Base-by-base conservation (phyloP, 306 rosid genomes). In the Pterocarpus santalinus region DNA sequence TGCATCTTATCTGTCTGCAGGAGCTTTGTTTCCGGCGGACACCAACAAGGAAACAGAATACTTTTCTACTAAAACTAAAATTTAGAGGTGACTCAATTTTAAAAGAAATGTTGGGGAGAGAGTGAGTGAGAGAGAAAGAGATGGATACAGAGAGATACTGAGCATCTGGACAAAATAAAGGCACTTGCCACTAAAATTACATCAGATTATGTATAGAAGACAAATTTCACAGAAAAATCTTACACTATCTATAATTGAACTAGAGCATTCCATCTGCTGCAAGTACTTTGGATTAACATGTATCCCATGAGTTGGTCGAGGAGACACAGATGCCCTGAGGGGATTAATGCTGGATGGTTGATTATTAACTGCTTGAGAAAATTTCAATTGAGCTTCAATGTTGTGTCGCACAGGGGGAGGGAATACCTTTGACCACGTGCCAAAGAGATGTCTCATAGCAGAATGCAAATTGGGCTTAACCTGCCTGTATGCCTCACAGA, bases 391-490 rank as follows among this genome's bases (percentile, higher is more conserved):
- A 28, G 81, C 78, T 82, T 95, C 99, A 86, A 95, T 95, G 89
- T 87, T 91, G 69, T 57, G 52, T 51, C 93, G 90, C 67, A 86
- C 88, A 55, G 91, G 75, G 69, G 91, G 87, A 63, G 95, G 95
- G 75, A 95, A 95, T 22, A 90, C 91, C 30, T 92, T 73, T 73
- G 91, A 81, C 97, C 99, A 95, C 28, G 99, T 95, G 73, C 97
- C 91, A 84, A 93, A 91, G 79, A 95, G 97, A 79, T 90, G 97
- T 4, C 93, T 93, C 99, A 95, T 89, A 28, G 97, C 87, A 81
- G 86, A 38, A 84, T 87, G 87, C 81, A 84, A 78, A 81, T 65
- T 87, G 43, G 97, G 90, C 55, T 88, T 90, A 85, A 91, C 94
- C 80, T 86, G 94, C 81, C 90, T 81, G 83, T 91, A 95, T 56